phyloP scores from a whole-genome alignment of 352 stramenopile genomes.

The Phytophthora capsici region DNA sequence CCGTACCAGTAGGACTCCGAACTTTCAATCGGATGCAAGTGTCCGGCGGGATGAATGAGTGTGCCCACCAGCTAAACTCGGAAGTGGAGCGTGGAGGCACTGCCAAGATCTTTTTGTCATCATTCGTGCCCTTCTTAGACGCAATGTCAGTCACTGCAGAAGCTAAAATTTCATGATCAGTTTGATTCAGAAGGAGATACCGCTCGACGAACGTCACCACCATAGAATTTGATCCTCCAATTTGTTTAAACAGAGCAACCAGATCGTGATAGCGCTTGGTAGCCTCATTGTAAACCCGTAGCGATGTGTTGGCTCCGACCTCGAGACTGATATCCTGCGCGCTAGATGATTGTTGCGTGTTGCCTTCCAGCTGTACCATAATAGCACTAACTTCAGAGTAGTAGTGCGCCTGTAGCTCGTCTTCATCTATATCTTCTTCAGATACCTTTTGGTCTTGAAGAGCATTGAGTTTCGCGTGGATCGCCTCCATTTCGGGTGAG shows the following conservation, averaged over 20 bases:
- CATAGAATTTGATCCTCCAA: constrained; percentile 65
- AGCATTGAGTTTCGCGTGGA: constrained; percentile 76
- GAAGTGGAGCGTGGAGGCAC: constrained; percentile 53
- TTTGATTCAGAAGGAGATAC: constrained; percentile 82
- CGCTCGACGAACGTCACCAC: constrained; percentile 85
- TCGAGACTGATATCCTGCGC: constrained; percentile 69
- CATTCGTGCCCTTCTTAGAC: constrained; percentile 21
- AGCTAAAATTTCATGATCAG: constrained; percentile 57
- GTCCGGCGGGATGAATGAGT: constrained; percentile 62
- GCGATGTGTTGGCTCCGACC: constrained; percentile 64
- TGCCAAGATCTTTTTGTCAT: constrained; percentile 29
- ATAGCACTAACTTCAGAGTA: constrained; percentile 75
- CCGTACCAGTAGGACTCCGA: constrained; percentile 18
- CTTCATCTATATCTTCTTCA: constrained; percentile 42
- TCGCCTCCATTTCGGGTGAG: constrained; percentile 68
- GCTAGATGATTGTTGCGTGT: constrained; percentile 53
- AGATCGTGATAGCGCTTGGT: constrained; percentile 81
- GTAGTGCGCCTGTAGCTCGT: constrained; percentile 65
- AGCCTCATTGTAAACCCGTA: constrained; percentile 76
- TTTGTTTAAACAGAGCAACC: constrained; percentile 71
- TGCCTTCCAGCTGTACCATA: constrained; percentile 72
- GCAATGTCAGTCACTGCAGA: constrained; percentile 56
- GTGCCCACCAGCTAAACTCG: constrained; percentile 71
- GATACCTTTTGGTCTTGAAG: constrained; percentile 42
- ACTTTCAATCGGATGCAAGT: constrained; percentile 74